A percentile compares a stretch with the other conserved stretches of the same genome.
Conservation (phyloP, 2,329 filamentous ascomycete species). For the Stachybotrys chlorohalonatus region DNA sequence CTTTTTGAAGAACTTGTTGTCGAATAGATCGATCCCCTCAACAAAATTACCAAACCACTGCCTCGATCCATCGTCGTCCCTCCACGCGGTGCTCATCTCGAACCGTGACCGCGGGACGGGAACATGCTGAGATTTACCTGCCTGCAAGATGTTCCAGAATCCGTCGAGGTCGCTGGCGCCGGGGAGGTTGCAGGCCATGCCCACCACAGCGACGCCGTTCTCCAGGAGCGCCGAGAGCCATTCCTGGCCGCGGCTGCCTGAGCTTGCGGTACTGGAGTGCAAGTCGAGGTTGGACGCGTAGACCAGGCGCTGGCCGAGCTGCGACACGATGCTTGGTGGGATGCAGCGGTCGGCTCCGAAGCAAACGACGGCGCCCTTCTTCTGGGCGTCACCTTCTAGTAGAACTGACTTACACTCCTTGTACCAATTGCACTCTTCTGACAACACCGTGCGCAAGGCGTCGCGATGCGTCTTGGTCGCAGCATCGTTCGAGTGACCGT, state of each 20-base stretch:
- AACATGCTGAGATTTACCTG: neutral
- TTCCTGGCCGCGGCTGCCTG: neutral
- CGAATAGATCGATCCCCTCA: neutral
- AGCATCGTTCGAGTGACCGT: too few relatives aligned
- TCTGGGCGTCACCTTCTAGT: neutral
- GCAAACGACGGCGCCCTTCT: constrained; percentile 11
- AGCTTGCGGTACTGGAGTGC: too few relatives aligned
- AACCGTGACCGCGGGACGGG: neutral
- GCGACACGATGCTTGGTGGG: too few relatives aligned
- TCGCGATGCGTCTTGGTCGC: too few relatives aligned
- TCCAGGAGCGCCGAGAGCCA: neutral
- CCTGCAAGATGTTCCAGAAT: neutral
- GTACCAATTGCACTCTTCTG: constrained; percentile 24
- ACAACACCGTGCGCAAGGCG: constrained; percentile 13
- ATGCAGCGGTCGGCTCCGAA: too few relatives aligned
- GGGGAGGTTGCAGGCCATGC: constrained; percentile 2
- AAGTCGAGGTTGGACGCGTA: too few relatives aligned
- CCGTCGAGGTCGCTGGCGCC: constrained; percentile 1
- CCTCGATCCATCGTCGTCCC: neutral
- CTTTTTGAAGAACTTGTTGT: neutral
- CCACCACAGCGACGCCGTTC: neutral
- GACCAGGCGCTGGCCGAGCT: too few relatives aligned
- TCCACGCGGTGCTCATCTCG: neutral
- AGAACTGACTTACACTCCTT: constrained; percentile 14
- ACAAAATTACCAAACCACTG: neutral